Conservation (phyloP, 805 yeast genomes). For the Pichia kluyveri region DNA sequence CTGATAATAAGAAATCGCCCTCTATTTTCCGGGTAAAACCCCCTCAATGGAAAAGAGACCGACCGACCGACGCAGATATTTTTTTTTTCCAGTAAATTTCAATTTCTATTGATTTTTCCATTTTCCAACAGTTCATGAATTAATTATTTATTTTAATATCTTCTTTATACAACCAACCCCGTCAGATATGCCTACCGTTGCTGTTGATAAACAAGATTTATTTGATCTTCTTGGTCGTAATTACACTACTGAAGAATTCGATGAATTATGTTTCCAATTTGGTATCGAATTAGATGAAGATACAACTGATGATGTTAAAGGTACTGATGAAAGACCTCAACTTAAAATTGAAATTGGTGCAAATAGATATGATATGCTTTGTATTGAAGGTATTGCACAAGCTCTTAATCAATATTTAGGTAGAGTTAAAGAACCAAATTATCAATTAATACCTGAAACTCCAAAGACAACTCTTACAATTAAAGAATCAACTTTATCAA, state of each 20-base stretch:
- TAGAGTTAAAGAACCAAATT: constrained; percentile 53
- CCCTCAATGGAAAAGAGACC: too few relatives aligned
- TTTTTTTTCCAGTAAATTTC: too few relatives aligned
- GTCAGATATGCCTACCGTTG: constrained; percentile 79
- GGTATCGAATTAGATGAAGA: constrained; percentile 98
- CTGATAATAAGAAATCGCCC: not conserved
- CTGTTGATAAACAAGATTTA: constrained; percentile 91
- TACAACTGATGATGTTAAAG: constrained; percentile 67
- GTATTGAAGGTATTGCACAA: constrained; percentile 96
- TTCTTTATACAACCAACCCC: too few relatives aligned
- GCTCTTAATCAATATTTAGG: constrained; percentile 89
- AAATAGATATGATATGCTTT: constrained; percentile 95
- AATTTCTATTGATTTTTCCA: too few relatives aligned
- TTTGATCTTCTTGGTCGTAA: constrained; percentile 63
- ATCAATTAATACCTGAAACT: constrained; percentile 48
- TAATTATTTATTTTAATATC: too few relatives aligned
- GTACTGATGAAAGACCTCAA: constrained; percentile 88
- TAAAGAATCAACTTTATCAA: constrained; percentile 58
- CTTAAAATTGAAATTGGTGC: constrained; percentile 96
- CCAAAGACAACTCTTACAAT: constrained; percentile 62
- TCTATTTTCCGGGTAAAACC: not conserved
- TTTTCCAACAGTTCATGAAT: not conserved
- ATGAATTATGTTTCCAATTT: constrained; percentile 93
- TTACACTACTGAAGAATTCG: constrained; percentile 84
- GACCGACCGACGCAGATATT: too few relatives aligned